phyloP scores from a whole-genome alignment of 2,329 filamentous ascomycete species.

The Botrytis sinoallii region DNA sequence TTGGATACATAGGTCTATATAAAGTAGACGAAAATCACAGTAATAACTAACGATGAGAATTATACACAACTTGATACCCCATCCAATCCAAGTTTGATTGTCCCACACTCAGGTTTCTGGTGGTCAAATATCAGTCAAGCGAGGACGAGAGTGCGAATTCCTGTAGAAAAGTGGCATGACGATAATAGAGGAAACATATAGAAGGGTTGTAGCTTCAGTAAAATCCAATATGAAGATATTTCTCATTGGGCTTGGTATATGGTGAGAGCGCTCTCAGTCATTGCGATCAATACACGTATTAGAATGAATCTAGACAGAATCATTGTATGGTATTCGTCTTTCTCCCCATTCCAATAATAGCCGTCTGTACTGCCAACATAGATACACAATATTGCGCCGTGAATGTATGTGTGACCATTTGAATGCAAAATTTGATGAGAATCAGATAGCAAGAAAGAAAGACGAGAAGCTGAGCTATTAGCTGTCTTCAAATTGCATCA shows the following conservation, averaged over 20 bases:
- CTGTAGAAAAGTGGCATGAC: too few species aligned
- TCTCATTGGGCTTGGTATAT: too few species aligned
- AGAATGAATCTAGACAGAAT: neutral
- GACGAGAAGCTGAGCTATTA: neutral
- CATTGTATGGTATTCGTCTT: neutral
- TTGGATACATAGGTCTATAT: conserved; percentile 19
- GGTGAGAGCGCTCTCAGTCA: too few species aligned
- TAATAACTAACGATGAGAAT: neutral
- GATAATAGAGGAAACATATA: too few species aligned
- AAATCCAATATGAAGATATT: too few species aligned
- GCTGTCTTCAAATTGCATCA: neutral
- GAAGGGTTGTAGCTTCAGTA: too few species aligned
- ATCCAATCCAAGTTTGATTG: too few species aligned
- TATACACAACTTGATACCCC: neutral
- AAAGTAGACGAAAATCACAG: neutral
- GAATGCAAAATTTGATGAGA: neutral
- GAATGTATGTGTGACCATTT: neutral
- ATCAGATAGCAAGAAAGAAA: neutral
- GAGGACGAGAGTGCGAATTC: too few species aligned
- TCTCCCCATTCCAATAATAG: neutral
- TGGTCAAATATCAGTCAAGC: too few species aligned
- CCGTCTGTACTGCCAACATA: neutral
- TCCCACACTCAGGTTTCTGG: too few species aligned
- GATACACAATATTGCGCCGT: neutral
- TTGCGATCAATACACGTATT: neutral